Conservation (phyloP, 2,329 filamentous ascomycete genomes). For the Metarhizium humberi region DNA sequence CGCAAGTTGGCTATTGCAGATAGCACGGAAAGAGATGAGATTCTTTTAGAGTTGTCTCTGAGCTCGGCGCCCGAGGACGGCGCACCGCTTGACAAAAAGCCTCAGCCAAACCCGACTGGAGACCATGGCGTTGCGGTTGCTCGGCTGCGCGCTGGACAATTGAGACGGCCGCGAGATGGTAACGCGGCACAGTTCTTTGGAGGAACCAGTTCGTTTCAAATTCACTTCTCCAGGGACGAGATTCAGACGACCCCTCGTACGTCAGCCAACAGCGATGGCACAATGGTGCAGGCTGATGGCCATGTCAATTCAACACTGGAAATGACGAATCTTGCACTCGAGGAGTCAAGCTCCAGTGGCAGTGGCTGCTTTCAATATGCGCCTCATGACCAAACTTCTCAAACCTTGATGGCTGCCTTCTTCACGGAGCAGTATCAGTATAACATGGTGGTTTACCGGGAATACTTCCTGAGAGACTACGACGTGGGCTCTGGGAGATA, state of each 20-base stretch:
- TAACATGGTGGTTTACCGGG: constrained; percentile 40
- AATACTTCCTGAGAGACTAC: constrained; percentile 41
- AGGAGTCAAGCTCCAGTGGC: constrained; percentile 9
- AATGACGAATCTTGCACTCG: background rate
- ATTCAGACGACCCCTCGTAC: constrained; percentile 8
- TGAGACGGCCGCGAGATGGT: constrained; percentile 29
- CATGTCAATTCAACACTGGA: background rate
- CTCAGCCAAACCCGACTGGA: constrained; percentile 12
- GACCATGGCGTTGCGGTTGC: constrained; percentile 22
- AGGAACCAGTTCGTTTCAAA: constrained; percentile 36
- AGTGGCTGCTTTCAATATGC: constrained; percentile 23
- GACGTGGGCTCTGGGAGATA: constrained; percentile 35
- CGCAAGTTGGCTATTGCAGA: constrained; percentile 32
- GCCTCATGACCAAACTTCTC: constrained; percentile 34
- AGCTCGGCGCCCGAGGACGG: constrained; percentile 11
- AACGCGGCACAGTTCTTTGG: constrained; percentile 38
- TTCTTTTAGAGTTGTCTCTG: constrained; percentile 29
- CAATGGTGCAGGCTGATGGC: background rate
- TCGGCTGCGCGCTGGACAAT: constrained; percentile 22
- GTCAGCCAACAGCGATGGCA: background rate
- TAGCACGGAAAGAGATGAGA: constrained; percentile 27
- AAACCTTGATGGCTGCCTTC: constrained; percentile 35
- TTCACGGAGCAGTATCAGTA: constrained; percentile 39
- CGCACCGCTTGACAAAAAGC: constrained; percentile 1
- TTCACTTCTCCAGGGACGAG: constrained; percentile 20